Evolutionary conservation across 2,329 filamentous ascomycete genomes (phyloP).

Genomic region (Fusarium aywerte): DNA sequence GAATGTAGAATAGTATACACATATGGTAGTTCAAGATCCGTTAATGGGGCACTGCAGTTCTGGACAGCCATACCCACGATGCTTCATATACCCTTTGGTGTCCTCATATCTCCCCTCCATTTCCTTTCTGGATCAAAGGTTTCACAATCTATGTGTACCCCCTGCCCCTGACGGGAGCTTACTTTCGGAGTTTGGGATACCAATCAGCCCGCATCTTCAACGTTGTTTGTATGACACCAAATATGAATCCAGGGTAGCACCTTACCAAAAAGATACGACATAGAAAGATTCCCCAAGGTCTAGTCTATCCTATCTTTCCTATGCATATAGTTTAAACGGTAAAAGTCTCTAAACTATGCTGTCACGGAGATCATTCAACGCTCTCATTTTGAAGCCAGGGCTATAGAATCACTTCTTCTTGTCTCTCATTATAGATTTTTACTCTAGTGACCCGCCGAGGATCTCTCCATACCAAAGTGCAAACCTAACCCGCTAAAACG

Average conservation of each 20-base stretch:
- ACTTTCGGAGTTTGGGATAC: conserved; percentile 10
- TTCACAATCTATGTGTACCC: conserved; percentile 21
- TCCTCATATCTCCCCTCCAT: neutral
- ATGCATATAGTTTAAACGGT: neutral
- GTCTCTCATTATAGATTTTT: neutral
- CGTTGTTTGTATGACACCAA: neutral
- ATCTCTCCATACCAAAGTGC: conserved; percentile 6
- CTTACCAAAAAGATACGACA: neutral
- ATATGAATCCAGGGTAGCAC: neutral
- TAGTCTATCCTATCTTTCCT: neutral
- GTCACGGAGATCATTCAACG: neutral
- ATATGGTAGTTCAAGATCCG: too few species aligned
- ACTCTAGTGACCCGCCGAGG: neutral
- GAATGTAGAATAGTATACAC: too few species aligned
- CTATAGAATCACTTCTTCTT: neutral
- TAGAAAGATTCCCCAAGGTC: neutral
- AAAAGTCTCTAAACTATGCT: neutral
- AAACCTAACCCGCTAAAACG: conserved; percentile 18
- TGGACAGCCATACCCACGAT: neutral
- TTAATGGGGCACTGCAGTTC: too few species aligned
- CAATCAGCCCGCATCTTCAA: neutral
- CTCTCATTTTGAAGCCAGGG: neutral
- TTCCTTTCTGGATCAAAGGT: neutral
- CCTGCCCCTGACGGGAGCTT: conserved; percentile 3
- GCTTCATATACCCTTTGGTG: neutral